phyloP scores from a whole-genome alignment of 352 stramenopile genomes.

The Blastocystis sp. region DNA sequence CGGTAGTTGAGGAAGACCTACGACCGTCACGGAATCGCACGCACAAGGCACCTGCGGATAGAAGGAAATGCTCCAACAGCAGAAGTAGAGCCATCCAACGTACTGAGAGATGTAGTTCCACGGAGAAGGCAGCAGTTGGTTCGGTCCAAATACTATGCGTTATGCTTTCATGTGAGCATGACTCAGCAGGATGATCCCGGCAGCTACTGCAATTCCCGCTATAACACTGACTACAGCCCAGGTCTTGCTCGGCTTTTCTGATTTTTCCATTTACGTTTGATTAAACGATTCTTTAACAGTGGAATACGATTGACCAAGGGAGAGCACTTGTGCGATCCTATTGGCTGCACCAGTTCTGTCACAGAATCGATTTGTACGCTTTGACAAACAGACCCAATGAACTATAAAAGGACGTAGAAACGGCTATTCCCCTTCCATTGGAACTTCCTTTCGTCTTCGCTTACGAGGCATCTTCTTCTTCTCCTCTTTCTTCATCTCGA shows the following conservation, averaged over 20 bases:
- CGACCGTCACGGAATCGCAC: neutral
- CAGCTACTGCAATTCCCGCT: conserved; percentile 11
- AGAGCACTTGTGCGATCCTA: conserved; percentile 23
- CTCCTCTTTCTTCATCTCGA: conserved; percentile 27
- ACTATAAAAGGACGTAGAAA: conserved; percentile 41
- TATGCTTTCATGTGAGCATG: neutral
- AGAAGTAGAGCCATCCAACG: conserved; percentile 72
- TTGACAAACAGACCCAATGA: conserved; percentile 44
- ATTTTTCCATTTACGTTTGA: neutral
- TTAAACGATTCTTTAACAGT: conserved; percentile 13
- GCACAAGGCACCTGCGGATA: conserved; percentile 61
- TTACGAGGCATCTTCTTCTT: neutral
- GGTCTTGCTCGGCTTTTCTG: neutral
- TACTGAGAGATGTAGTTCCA: conserved; percentile 82
- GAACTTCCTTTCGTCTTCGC: conserved; percentile 26
- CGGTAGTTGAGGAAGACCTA: conserved; percentile 68
- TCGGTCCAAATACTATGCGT: conserved; percentile 12
- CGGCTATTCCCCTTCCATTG: neutral
- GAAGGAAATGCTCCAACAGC: conserved; percentile 69
- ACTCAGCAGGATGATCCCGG: conserved; percentile 4
- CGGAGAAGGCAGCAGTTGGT: conserved; percentile 54
- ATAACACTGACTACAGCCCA: neutral
- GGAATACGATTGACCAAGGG: neutral
- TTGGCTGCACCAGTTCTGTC: conserved; percentile 28
- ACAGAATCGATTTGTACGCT: neutral